These are phyloP conservation scores for Rhododendron griersonianum DNA, from an alignment of 148 eudicot species.

Conservation along the genomic window DNA sequence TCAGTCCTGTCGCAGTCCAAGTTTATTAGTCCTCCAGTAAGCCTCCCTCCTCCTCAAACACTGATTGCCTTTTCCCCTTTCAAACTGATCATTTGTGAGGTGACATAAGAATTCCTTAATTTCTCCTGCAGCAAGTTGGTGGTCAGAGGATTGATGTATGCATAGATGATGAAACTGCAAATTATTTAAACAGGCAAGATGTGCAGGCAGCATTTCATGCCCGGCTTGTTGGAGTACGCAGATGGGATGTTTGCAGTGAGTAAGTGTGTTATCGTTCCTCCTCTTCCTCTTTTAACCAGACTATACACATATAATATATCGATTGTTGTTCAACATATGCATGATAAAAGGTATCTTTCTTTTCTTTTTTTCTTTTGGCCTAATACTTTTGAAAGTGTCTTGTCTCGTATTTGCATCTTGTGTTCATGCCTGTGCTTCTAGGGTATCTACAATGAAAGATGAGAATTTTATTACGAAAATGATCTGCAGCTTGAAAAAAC, in stretches of 20 bases:
- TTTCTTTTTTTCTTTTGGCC: not conserved
- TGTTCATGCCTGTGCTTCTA: not conserved
- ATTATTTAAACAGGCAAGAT: constrained; percentile 74
- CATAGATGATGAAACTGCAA: constrained; percentile 83
- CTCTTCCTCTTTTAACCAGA: not conserved
- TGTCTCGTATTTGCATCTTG: not conserved
- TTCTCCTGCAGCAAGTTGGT: constrained; percentile 44
- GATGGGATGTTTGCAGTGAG: constrained; percentile 87
- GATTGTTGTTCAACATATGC: not conserved
- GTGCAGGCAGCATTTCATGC: constrained; percentile 83
- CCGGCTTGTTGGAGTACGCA: constrained; percentile 68
- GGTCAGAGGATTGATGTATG: constrained; percentile 80
- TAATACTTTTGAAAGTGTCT: not conserved
- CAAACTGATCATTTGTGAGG: not conserved
- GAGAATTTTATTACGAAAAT: not conserved
- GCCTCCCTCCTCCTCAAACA: not conserved
- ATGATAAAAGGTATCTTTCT: not conserved
- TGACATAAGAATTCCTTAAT: too few species aligned
- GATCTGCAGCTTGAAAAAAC: not conserved
- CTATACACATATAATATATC: not conserved
- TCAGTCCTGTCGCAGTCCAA: constrained; percentile 86
- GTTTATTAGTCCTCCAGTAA: constrained; percentile 68
- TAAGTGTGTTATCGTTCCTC: constrained; percentile 17
- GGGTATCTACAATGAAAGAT: not conserved
- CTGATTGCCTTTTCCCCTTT: not conserved